Evolutionary conservation across 768 basidiomycete genomes (phyloP), one percentile per base, ranked within the genome.

Genomic region (Suillus occidentalis): DNA sequence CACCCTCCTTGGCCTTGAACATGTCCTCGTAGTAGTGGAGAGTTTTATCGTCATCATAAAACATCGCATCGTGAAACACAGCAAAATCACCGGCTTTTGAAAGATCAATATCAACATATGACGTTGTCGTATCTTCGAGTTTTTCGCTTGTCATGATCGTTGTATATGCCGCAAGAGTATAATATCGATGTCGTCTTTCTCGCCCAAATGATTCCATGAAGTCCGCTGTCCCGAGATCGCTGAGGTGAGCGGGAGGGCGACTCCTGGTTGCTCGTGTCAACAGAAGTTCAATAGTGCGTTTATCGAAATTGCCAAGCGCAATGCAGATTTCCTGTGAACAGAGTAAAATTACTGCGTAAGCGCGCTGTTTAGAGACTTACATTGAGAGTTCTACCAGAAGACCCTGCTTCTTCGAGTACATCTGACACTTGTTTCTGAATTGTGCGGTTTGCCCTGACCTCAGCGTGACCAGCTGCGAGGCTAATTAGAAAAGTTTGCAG

Each of bases 121-220:
- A 79, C 6, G 79, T 77, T 49, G 77, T 75, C 4, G 76, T 69
- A 61, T 84, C 82, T 69, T 89, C 86, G 31, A 95, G 81, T 9
- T 85, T 84, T 75, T 95, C 91, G 53, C 81, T 80, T 2, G 80
- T 77, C 57, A 94, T 83, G 39, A 93, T 80, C 37, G 80, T 74
- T 37, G 80, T 83, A 76, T 92, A 97, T 37, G 88, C 85, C 2
- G 84, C 82, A 52, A 90, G 74, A 0, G 92, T 92, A 78, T 87
- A 95, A 72, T 94, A 94, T 67, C 94, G 84, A 73, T 94, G 87
- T 28, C 94, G 89, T 36, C 94, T 89, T 77, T 98, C 93, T 42
- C 94, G 87, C 6, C 93, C 93, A 67, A 84, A 82, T 1, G 87
- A 92, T 77, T 97, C 96, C 83, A 90, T 89, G 36, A 92, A 75